Evolutionary conservation across 331 rosid genomes (phyloP).

Genomic region (Quercus tomentella): DNA sequence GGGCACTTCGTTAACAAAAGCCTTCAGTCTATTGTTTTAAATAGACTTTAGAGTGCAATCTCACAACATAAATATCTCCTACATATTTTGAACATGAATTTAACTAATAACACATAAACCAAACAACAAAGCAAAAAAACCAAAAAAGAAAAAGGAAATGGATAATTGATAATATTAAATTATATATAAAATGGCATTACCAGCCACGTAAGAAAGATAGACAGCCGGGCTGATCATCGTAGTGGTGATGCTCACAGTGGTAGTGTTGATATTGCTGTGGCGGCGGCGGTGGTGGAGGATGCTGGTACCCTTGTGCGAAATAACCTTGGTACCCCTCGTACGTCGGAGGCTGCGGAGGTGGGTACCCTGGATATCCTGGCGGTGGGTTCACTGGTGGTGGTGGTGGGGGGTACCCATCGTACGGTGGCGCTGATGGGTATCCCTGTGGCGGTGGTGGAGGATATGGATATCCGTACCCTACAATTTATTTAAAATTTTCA

Average conservation of each 20-base stretch:
- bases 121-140: too few species aligned
- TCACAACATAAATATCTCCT: too few species aligned
- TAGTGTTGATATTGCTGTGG: slow-evolving; percentile 36
- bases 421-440: slow-evolving; percentile 45
- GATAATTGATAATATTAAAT: too few species aligned
- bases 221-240: slow-evolving; percentile 35
- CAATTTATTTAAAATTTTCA: background rate
- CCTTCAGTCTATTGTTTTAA: too few species aligned
- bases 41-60: too few species aligned
- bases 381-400: slow-evolving; percentile 24
- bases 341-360: slow-evolving; percentile 41
- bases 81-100: too few species aligned
- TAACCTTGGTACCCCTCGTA: slow-evolving; percentile 74
- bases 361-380: slow-evolving; percentile 31
- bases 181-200: slow-evolving; percentile 20
- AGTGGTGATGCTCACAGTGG: slow-evolving; percentile 45
- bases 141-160: too few species aligned
- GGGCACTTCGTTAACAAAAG: too few species aligned
- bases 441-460: slow-evolving; percentile 47
- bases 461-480: slow-evolving; percentile 47
- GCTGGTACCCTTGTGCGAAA: slow-evolving; percentile 55
- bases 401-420: slow-evolving; percentile 29
- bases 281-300: slow-evolving; percentile 49
- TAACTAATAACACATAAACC: too few species aligned
- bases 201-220: slow-evolving; percentile 67